Evolutionary conservation across 2,329 filamentous ascomycete species (phyloP).

Genomic region (Neoarthrinium moseri): DNA sequence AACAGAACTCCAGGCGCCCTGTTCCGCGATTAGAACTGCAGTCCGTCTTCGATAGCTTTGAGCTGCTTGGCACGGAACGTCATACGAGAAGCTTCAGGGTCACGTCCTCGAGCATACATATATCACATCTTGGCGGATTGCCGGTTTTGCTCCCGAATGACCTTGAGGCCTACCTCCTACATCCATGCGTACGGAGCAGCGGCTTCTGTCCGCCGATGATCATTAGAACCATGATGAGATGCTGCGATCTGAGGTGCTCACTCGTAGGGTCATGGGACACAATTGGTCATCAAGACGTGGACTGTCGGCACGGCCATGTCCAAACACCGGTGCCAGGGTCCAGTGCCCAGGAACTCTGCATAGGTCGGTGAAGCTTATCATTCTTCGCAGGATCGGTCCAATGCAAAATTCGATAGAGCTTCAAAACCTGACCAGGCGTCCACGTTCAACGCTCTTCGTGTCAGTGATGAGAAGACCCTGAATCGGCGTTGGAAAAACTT

Average conservation of each 20-base stretch:
- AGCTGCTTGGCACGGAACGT: slow-evolving; percentile 3
- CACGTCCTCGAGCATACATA: slow-evolving; percentile 46
- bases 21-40: neutral
- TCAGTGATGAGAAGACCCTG: too few species aligned
- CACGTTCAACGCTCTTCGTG: too few species aligned
- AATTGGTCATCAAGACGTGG: slow-evolving; percentile 52
- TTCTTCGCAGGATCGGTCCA: too few species aligned
- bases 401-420: too few species aligned
- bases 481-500: too few species aligned
- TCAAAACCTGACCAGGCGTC: too few species aligned
- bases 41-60: neutral
- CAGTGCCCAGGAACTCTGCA: too few species aligned
- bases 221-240: neutral
- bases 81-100: slow-evolving; percentile 48
- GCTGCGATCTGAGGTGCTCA: slow-evolving; percentile 19
- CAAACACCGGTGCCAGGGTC: too few species aligned
- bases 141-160: slow-evolving; percentile 52
- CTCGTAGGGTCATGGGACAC: slow-evolving; percentile 56
- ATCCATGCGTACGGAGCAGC: slow-evolving; percentile 48
- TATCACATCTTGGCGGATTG: slow-evolving; percentile 45
- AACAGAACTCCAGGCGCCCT: slow-evolving; percentile 44
- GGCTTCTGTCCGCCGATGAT: slow-evolving; percentile 37
- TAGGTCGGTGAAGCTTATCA: too few species aligned
- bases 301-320: slow-evolving; percentile 28
- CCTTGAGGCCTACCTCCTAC: slow-evolving; percentile 44